Evolutionary conservation across 2,329 filamentous ascomycete genomes (phyloP).

Genomic region (Dothistroma pini): DNA sequence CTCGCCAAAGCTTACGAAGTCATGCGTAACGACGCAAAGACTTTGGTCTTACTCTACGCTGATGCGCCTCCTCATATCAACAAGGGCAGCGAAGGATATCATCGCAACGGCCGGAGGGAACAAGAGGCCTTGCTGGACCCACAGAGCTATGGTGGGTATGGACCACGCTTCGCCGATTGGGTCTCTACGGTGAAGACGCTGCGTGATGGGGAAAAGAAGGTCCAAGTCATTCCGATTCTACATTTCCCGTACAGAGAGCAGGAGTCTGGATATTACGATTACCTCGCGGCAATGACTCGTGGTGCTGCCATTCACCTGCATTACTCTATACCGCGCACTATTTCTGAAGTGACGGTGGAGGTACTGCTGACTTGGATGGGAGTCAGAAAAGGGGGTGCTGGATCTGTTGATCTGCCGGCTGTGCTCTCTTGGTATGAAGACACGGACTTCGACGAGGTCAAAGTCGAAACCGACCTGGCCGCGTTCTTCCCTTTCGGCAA

Average conservation of each 20-base stretch:
- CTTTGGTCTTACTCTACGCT: slow-evolving; percentile 12
- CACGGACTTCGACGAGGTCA: not conserved
- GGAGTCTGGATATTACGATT: slow-evolving; percentile 8
- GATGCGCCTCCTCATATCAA: slow-evolving; percentile 16
- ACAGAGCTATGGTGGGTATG: slow-evolving; percentile 12
- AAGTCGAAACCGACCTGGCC: not conserved
- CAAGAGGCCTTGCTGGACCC: slow-evolving; percentile 3
- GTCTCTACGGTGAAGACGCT: slow-evolving; percentile 6
- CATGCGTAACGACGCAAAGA: slow-evolving; percentile 14
- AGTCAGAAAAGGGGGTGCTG: slow-evolving; percentile 11
- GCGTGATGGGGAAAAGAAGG: slow-evolving; percentile 10
- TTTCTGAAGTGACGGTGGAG: slow-evolving; percentile 15
- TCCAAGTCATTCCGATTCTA: slow-evolving; percentile 12
- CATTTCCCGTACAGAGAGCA: not conserved
- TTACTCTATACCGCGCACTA: slow-evolving; percentile 4
- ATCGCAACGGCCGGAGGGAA: not conserved
- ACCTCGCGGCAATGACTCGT: slow-evolving; percentile 5
- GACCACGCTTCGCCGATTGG: slow-evolving; percentile 15
- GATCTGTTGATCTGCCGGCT: not conserved
- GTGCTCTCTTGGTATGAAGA: slow-evolving; percentile 5
- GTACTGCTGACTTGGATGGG: slow-evolving; percentile 17
- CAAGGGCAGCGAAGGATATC: not conserved
- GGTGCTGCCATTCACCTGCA: slow-evolving; percentile 10
- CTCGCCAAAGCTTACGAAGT: slow-evolving; percentile 14
- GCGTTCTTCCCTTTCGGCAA: not conserved